These are phyloP conservation scores for Pelargonium nanum DNA, from an alignment of 345 rosid species.

Conservation along the genomic window DNA sequence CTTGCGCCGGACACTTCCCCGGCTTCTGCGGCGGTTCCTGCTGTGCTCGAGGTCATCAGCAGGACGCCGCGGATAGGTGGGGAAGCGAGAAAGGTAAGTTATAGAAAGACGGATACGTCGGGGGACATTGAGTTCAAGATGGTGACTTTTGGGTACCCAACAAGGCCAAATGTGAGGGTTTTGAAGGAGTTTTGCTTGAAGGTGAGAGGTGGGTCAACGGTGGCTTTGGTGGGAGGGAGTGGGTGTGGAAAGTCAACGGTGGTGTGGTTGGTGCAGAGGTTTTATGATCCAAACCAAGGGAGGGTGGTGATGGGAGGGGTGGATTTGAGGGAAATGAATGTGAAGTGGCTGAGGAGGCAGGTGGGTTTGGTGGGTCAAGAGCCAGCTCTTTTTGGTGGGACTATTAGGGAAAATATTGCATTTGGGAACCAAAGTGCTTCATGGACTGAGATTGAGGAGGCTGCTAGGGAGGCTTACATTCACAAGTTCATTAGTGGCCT, in stretches of 20 bases:
- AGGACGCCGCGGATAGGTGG: constrained; percentile 35
- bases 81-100: constrained; percentile 17
- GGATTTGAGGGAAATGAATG: constrained; percentile 16
- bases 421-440: constrained; percentile 23
- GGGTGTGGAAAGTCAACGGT: constrained; percentile 29
- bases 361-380: constrained; percentile 33
- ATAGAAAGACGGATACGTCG: constrained; percentile 28
- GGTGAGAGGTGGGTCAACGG: constrained; percentile 36
- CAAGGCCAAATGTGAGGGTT: constrained; percentile 38
- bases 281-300: constrained; percentile 25
- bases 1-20: constrained; percentile 59
- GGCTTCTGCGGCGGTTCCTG: constrained; percentile 40
- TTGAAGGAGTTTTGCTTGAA: constrained; percentile 34
- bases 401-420: constrained; percentile 26
- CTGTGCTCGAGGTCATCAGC: constrained; percentile 33
- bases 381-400: constrained; percentile 18
- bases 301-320: constrained; percentile 19
- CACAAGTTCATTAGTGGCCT: constrained; percentile 21
- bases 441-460: constrained; percentile 21
- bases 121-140: constrained; percentile 39
- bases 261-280: constrained; percentile 16
- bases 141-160: constrained; percentile 60
- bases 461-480: constrained; percentile 19
- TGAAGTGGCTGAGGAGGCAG: constrained; percentile 27
- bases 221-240: constrained; percentile 29